A percentile compares a stretch with the other conserved stretches of the same genome.
These are phyloP conservation scores for Auriscalpium vulgare DNA, from an alignment of 768 basidiomycete species.

Conservation along the genomic window DNA sequence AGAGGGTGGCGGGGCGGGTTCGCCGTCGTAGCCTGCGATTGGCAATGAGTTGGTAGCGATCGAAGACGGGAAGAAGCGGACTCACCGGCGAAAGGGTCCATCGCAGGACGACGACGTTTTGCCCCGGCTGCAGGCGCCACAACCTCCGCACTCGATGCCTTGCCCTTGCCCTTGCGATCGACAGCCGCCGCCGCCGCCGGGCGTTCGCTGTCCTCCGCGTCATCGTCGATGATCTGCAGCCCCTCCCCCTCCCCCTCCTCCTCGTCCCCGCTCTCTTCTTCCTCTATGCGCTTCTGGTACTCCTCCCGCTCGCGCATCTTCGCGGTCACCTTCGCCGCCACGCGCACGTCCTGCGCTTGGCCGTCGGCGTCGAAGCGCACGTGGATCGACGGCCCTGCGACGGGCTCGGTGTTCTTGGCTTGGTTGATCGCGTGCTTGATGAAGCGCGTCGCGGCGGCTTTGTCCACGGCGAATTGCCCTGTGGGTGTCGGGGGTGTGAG, in stretches of 20 bases:
- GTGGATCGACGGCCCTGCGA: constrained; percentile 10
- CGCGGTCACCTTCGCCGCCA: constrained; percentile 52
- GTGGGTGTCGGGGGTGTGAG: background rate
- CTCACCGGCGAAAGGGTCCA: constrained; percentile 67
- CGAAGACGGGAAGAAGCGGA: background rate
- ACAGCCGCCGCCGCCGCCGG: background rate
- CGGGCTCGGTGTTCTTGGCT: constrained; percentile 27
- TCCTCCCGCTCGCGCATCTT: constrained; percentile 69
- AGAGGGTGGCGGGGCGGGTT: constrained; percentile 3
- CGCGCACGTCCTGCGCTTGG: constrained; percentile 15
- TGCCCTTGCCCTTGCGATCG: constrained; percentile 20
- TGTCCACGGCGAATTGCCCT: constrained; percentile 55
- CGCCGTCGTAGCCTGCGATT: constrained; percentile 25
- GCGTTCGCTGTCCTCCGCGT: constrained; percentile 30
- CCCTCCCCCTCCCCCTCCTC: constrained; percentile 25
- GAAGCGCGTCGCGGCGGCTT: constrained; percentile 71
- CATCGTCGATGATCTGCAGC: constrained; percentile 30
- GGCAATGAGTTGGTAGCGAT: background rate
- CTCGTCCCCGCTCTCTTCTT: constrained; percentile 19
- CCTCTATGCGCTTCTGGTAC: constrained; percentile 50
- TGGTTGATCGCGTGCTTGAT: constrained; percentile 78
- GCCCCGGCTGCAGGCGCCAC: background rate
- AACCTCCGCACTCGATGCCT: constrained; percentile 5
- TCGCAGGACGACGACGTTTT: constrained; percentile 42
- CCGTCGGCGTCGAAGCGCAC: constrained; percentile 11